These are phyloP conservation scores for Sextonia rubra DNA, from an alignment of 164 flowering plant species.

Conservation along the genomic window DNA sequence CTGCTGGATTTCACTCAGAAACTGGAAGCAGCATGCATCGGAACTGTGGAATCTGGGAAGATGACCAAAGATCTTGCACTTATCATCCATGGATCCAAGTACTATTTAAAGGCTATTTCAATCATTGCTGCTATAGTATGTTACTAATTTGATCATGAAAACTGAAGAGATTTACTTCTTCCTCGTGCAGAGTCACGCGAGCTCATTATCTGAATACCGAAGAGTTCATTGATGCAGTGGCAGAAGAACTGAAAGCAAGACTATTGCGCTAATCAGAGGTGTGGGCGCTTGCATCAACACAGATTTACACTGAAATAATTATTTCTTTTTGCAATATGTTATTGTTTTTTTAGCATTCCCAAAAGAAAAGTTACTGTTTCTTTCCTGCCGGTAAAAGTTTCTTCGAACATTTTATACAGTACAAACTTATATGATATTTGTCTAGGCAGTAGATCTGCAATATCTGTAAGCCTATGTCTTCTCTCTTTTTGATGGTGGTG, in stretches of 20 bases:
- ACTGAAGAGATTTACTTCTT: neutral
- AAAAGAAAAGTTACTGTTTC: no score
- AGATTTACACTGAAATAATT: no score
- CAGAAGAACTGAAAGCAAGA: conserved; percentile 63
- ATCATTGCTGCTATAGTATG: neutral
- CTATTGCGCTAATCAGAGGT: conserved; percentile 34
- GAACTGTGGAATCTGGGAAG: conserved; percentile 80
- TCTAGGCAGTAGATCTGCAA: no score
- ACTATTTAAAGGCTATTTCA: conserved; percentile 9
- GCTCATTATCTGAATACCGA: conserved; percentile 73
- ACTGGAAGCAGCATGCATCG: conserved; percentile 77
- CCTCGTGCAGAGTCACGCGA: conserved; percentile 49
- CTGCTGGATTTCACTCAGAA: conserved; percentile 69
- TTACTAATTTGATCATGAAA: neutral
- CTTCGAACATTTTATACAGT: no score
- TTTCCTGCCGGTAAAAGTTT: no score
- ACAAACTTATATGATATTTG: no score
- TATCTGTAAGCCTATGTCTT: no score
- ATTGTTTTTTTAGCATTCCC: no score
- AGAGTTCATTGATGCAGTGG: conserved; percentile 85
- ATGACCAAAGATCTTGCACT: conserved; percentile 97
- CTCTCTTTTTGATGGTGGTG: no score
- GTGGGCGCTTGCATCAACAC: no score
- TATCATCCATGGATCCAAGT: conserved; percentile 80
- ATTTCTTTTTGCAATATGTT: no score